Conservation (phyloP, 257 asterid genomes). For the Solanum neorickii region DNA sequence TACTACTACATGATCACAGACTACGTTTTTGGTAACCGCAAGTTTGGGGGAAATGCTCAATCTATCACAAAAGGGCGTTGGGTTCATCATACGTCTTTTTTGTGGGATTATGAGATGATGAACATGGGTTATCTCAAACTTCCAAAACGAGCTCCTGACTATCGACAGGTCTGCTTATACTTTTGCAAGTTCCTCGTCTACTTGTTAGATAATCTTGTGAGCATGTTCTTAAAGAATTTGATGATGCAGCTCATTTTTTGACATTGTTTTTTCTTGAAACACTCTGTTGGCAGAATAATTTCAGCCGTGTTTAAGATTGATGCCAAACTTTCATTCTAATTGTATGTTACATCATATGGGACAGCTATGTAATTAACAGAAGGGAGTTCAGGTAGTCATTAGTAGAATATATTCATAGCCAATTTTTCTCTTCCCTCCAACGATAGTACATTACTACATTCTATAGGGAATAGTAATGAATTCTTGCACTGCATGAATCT, state of each 20-base stretch:
- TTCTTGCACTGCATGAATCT: neutral
- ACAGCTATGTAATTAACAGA: neutral
- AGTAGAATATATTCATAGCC: neutral
- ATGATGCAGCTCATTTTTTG: neutral
- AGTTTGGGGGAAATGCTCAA: conserved; percentile 96
- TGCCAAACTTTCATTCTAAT: neutral
- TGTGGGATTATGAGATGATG: conserved; percentile 67
- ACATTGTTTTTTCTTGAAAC: neutral
- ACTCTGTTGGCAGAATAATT: neutral
- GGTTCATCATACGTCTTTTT: conserved; percentile 87
- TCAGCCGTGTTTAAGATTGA: neutral
- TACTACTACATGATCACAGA: conserved; percentile 27
- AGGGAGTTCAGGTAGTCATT: neutral
- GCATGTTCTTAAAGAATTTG: neutral
- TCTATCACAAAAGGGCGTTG: conserved; percentile 75
- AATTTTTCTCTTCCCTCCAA: neutral
- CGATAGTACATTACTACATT: neutral
- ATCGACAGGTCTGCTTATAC: conserved; percentile 49
- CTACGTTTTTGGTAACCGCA: conserved; percentile 67
- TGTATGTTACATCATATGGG: neutral
- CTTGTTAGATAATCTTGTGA: neutral
- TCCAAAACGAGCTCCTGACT: conserved; percentile 70
- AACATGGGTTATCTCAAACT: conserved; percentile 82
- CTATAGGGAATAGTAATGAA: neutral
- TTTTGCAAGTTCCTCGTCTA: neutral